Evolutionary conservation across 176 grass and related monocot species (phyloP).

Genomic region (Avena atlantica): DNA sequence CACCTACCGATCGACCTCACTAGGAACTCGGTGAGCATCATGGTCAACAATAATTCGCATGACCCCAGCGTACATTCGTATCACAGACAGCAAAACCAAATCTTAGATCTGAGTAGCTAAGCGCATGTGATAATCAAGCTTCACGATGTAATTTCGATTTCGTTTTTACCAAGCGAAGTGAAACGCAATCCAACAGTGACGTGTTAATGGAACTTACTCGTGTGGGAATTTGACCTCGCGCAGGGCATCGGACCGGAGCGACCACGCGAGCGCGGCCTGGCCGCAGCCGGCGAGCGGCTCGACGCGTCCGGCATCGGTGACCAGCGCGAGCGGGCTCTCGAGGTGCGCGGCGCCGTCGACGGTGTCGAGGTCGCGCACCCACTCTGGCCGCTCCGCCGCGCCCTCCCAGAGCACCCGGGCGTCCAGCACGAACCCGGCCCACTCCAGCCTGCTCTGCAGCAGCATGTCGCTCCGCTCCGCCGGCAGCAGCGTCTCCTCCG

Average conservation of each 20-base stretch:
- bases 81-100: constrained; percentile 32
- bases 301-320: constrained; percentile 64
- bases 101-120: constrained; percentile 41
- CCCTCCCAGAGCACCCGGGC: constrained; percentile 71
- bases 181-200: not conserved
- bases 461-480: constrained; percentile 57
- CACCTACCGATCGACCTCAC: constrained; percentile 28
- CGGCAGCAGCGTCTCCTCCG: constrained; percentile 50
- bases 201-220: constrained; percentile 56
- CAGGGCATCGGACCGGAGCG: constrained; percentile 70
- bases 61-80: constrained; percentile 31
- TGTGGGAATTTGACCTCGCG: constrained; percentile 78
- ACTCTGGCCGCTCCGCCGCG: constrained; percentile 46
- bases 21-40: constrained; percentile 46
- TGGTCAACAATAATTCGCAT: constrained; percentile 46
- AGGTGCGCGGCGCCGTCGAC: constrained; percentile 35
- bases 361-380: constrained; percentile 74
- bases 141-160: not conserved
- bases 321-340: constrained; percentile 60
- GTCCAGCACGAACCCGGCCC: constrained; percentile 82
- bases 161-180: not conserved
- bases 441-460: constrained; percentile 68
- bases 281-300: constrained; percentile 79
- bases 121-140: not conserved
- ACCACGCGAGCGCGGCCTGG: constrained; percentile 82